These are phyloP conservation scores for Apiospora kogelbergensis DNA, from an alignment of 2,329 filamentous ascomycete genomes.

Conservation along the genomic window DNA sequence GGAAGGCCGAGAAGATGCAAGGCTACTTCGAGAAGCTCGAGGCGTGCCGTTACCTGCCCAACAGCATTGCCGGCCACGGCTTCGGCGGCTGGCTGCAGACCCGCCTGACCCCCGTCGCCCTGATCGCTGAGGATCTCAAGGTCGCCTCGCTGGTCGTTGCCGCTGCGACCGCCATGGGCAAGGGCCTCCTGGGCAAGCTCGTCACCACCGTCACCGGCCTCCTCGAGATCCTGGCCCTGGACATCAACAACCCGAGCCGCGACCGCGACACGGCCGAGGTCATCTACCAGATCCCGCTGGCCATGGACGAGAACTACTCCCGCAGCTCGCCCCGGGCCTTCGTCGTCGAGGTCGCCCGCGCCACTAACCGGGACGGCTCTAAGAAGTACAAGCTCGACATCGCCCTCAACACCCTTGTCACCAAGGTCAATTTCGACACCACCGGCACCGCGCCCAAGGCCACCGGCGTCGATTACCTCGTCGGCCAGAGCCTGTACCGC, in stretches of 20 bases:
- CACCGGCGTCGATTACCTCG: constrained; percentile 41
- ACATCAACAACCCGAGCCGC: not conserved
- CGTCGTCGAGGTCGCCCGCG: constrained; percentile 48
- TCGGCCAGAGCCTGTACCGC: constrained; percentile 40
- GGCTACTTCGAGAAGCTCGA: constrained; percentile 27
- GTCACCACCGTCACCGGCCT: constrained; percentile 23
- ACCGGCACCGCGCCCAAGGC: constrained; percentile 31
- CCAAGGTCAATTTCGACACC: constrained; percentile 39
- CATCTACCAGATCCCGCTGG: constrained; percentile 50
- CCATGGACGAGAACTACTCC: constrained; percentile 36
- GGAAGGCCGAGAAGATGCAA: constrained; percentile 24
- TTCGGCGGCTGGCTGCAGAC: constrained; percentile 27
- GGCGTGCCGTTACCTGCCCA: constrained; percentile 29
- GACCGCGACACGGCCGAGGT: not conserved
- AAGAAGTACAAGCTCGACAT: constrained; percentile 40
- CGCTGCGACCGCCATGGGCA: constrained; percentile 42
- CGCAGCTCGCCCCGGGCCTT: constrained; percentile 53
- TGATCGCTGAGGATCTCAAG: constrained; percentile 45
- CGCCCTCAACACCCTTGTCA: constrained; percentile 38
- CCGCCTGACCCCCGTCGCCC: constrained; percentile 36
- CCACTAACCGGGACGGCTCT: constrained; percentile 43
- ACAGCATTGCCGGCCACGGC: constrained; percentile 36
- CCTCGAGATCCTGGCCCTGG: constrained; percentile 45
- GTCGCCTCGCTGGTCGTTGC: constrained; percentile 45
- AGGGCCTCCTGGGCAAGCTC: constrained; percentile 21